Base-by-base conservation (phyloP, 306 rosid species). In the Datisca glomerata region DNA sequence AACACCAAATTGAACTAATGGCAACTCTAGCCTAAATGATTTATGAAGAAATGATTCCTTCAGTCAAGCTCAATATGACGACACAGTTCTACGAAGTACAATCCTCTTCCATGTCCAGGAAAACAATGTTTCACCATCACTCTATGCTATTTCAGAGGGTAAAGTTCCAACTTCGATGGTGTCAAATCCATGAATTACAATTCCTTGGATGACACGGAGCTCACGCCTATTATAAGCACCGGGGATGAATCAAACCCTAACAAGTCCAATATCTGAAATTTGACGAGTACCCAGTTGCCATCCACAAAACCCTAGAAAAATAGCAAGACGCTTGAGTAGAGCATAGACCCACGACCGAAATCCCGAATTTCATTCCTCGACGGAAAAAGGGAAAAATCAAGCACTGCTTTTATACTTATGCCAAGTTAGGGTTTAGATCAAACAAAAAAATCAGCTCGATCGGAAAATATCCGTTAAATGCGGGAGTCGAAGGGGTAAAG, bases 41-140 rank as follows among this genome's bases (percentile, higher is more conserved):
- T 61, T 51, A 57, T 48, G 43, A 57, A 65, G 71, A 55, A 66
- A 45, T n/a, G n/a, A n/a, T n/a, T n/a, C n/a, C n/a, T n/a, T n/a
- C n/a, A n/a, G n/a, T n/a, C 43, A 61, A 57, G 69, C 75, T 69
- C 87, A 58, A 70, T 65, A 29, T n/a, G n/a, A n/a, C 47, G 37
- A 66, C 43, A 37, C 45, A 57, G 61, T 58, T 60, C 22, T 45
- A 29, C 67, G 33, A 70, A 23, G 73, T 17, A 48, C 85, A 82
- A 68, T 75, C 81, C 67, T 76, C 72, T 76, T 79, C 96, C 86
- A 76, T 76, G 71, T 65, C 59, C 67, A 64, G 8, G 56, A 31
- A 56, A 52, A 17, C 65, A 69, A 36, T 14, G 61, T 44, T n/a
- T 40, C 52, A 54, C 47, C 59, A 70, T 59, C 65, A 74, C 54